Evolutionary conservation across 306 rosid genomes (phyloP).

Genomic region (Pyrus communis): DNA sequence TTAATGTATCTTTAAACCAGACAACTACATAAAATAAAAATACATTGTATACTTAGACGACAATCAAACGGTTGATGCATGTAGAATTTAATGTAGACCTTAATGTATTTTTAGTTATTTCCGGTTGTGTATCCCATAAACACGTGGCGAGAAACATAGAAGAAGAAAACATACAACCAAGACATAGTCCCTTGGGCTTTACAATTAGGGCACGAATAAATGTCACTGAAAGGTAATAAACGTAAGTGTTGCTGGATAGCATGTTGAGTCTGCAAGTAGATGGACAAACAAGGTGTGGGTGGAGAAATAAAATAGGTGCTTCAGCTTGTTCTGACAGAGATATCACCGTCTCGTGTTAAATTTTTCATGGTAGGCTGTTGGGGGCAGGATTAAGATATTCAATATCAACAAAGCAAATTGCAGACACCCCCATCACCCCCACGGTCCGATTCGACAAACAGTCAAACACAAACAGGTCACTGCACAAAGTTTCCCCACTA

Average conservation of each 20-base stretch:
- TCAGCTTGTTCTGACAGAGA: background rate
- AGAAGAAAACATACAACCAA: background rate
- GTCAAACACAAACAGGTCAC: conserved; percentile 35
- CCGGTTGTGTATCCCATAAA: no score
- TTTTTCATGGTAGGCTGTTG: background rate
- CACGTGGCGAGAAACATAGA: no score
- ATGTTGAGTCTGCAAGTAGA: background rate
- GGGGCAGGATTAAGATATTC: background rate
- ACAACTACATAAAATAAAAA: background rate
- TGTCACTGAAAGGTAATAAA: background rate
- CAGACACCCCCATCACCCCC: conserved; percentile 11
- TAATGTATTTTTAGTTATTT: no score
- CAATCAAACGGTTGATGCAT: background rate
- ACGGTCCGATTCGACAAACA: conserved; percentile 20
- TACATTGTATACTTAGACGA: background rate
- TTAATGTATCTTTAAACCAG: background rate
- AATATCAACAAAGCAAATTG: conserved; percentile 8
- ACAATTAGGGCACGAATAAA: background rate
- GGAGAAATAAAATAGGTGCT: background rate
- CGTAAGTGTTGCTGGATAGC: background rate
- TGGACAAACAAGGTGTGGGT: background rate
- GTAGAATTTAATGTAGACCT: background rate
- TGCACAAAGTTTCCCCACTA: background rate
- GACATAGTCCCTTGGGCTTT: background rate
- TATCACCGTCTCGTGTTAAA: background rate